Conservation (phyloP, 2,329 filamentous ascomycete species). For the Dichotomopilus funicola region DNA sequence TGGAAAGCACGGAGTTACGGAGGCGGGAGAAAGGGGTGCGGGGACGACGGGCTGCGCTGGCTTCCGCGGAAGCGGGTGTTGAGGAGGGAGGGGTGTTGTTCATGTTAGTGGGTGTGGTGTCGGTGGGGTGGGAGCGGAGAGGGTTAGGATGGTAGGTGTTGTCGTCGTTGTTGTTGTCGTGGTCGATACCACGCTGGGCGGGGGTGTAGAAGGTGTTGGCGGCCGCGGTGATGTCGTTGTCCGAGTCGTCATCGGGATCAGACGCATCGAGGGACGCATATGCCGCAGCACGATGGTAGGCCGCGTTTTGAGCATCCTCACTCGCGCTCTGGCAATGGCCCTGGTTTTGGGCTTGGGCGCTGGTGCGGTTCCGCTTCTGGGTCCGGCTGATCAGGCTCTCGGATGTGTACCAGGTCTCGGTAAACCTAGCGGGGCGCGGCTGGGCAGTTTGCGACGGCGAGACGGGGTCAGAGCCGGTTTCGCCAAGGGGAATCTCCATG, state of each 20-base stretch:
- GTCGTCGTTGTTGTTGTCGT: not conserved
- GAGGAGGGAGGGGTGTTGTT: constrained; percentile 15
- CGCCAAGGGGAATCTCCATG: constrained; percentile 42
- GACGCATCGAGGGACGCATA: constrained; percentile 39
- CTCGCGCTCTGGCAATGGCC: not conserved
- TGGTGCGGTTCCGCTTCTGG: constrained; percentile 43
- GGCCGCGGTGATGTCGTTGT: constrained; percentile 5
- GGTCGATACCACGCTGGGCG: not conserved
- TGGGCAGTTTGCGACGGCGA: constrained; percentile 22
- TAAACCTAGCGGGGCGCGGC: constrained; percentile 42
- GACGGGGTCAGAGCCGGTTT: constrained; percentile 26
- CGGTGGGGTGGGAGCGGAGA: constrained; percentile 44
- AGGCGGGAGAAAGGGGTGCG: constrained; percentile 29
- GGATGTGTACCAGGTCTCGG: constrained; percentile 48
- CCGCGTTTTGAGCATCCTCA: too few relatives aligned
- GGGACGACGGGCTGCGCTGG: constrained; percentile 14
- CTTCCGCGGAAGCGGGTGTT: not conserved
- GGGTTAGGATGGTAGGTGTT: constrained; percentile 43
- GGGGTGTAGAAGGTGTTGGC: not conserved
- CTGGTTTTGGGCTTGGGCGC: constrained; percentile 29
- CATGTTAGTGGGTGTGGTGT: constrained; percentile 22
- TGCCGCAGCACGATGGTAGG: constrained; percentile 2
- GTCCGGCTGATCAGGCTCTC: constrained; percentile 50
- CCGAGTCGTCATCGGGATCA: constrained; percentile 28
- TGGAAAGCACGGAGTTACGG: constrained; percentile 34